Conservation (phyloP, 2,329 filamentous ascomycete species). For the Orbilia javanica region DNA sequence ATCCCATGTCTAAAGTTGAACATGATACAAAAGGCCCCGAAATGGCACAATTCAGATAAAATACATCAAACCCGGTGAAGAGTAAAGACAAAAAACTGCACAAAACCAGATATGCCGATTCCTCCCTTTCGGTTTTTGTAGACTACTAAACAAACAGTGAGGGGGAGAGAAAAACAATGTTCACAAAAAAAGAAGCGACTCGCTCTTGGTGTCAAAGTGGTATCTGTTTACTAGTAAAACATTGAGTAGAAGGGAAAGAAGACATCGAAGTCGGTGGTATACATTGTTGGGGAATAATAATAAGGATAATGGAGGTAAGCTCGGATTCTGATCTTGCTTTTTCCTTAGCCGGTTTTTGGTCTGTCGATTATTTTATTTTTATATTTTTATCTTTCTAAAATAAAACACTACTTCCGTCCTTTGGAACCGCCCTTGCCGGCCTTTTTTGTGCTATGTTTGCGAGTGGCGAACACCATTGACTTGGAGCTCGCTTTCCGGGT, state of each 20-base stretch:
- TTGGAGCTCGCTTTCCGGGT: slow-evolving; percentile 48
- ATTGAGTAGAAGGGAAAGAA: slow-evolving; percentile 32
- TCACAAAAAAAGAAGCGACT: background rate
- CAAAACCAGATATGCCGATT: background rate
- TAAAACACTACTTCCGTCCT: slow-evolving; percentile 37
- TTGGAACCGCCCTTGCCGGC: slow-evolving; percentile 33
- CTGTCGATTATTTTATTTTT: background rate
- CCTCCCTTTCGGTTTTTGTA: background rate
- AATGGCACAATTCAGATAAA: slow-evolving; percentile 12
- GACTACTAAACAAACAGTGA: background rate
- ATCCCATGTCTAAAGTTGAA: slow-evolving; percentile 44
- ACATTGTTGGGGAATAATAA: slow-evolving; percentile 17
- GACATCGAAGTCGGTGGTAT: slow-evolving; percentile 4
- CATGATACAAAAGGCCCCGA: slow-evolving; percentile 41
- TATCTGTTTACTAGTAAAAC: slow-evolving; percentile 45
- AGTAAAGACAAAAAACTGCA: background rate
- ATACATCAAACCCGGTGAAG: background rate
- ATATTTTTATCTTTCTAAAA: background rate
- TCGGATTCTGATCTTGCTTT: background rate
- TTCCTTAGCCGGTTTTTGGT: background rate
- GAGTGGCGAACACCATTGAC: slow-evolving; percentile 54
- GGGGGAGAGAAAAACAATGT: background rate
- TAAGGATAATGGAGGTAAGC: background rate
- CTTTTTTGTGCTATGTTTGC: slow-evolving; percentile 38
- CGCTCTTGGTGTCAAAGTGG: background rate